These are phyloP conservation scores for Calonectria multiphialidica DNA, from an alignment of 2,329 filamentous ascomycete genomes.

Conservation along the genomic window DNA sequence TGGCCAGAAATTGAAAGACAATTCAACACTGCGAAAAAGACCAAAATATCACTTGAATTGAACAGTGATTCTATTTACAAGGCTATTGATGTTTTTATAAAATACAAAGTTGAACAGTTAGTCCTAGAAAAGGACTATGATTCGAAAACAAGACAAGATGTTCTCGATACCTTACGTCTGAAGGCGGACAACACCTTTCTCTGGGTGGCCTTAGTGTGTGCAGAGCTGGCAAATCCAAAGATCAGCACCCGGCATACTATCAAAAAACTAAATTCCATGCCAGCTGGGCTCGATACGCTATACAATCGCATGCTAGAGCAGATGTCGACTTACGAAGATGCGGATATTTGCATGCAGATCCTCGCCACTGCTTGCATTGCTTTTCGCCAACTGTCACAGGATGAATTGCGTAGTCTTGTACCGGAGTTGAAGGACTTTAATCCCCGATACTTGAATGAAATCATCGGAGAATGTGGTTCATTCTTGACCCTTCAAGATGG, in stretches of 20 bases:
- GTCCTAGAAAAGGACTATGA: neutral
- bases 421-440: neutral
- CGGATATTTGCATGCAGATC: constrained; percentile 47
- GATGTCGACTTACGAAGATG: constrained; percentile 45
- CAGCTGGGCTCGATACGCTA: constrained; percentile 50
- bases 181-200: constrained; percentile 53
- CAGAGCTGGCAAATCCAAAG: constrained; percentile 24
- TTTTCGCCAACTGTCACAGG: constrained; percentile 36
- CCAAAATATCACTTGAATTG: constrained; percentile 50
- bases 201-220: constrained; percentile 40
- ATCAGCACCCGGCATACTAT: neutral
- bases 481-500: neutral
- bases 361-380: constrained; percentile 46
- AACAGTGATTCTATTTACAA: constrained; percentile 48
- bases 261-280: constrained; percentile 42
- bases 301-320: constrained; percentile 54
- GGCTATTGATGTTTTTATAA: constrained; percentile 52
- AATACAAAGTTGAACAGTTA: constrained; percentile 16
- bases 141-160: neutral
- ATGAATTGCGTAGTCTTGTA: neutral
- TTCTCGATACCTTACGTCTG: constrained; percentile 31
- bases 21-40: constrained; percentile 26
- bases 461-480: neutral
- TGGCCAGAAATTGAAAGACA: constrained; percentile 51
- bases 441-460: neutral